These are phyloP conservation scores for Geotrichum cucujoidarum DNA, from an alignment of 1,139 yeast genomes.

Conservation along the genomic window DNA sequence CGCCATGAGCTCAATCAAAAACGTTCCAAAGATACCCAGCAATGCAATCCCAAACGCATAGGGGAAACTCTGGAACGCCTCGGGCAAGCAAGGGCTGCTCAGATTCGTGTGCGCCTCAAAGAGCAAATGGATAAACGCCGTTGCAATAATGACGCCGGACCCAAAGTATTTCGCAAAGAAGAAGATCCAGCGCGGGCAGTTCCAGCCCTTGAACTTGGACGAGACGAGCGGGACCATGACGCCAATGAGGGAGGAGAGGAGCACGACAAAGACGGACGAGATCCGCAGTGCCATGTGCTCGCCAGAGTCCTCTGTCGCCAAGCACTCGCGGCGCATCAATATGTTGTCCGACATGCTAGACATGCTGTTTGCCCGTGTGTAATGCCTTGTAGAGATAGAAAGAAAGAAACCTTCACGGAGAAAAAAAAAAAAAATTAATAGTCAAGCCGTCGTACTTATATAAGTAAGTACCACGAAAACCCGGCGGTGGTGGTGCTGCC, in stretches of 20 bases:
- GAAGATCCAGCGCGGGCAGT: slow-evolving; percentile 55
- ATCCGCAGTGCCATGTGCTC: slow-evolving; percentile 60
- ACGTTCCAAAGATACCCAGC: slow-evolving; percentile 38
- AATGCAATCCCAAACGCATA: slow-evolving; percentile 60
- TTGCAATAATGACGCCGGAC: slow-evolving; percentile 86
- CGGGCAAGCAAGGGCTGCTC: slow-evolving; percentile 50
- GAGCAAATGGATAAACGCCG: slow-evolving; percentile 79
- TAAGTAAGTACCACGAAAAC: too few species aligned
- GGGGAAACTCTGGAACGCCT: slow-evolving; percentile 52
- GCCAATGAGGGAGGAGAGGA: slow-evolving; percentile 56
- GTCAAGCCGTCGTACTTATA: too few species aligned
- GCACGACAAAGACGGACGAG: slow-evolving; percentile 65
- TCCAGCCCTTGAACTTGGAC: slow-evolving; percentile 26
- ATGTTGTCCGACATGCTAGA: too few species aligned
- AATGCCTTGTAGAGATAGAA: too few species aligned
- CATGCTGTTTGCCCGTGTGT: too few species aligned
- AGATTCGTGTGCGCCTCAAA: slow-evolving; percentile 67
- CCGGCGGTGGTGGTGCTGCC: too few species aligned
- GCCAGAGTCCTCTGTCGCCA: slow-evolving; percentile 36
- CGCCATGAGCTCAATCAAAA: slow-evolving; percentile 32
- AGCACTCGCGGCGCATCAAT: slow-evolving; percentile 16
- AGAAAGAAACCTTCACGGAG: too few species aligned
- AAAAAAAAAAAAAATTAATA: too few species aligned
- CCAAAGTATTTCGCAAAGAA: slow-evolving; percentile 79
- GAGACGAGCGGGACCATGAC: slow-evolving; percentile 40